Percentiles rank a stretch among this genome's conserved stretches.
phyloP scores from a whole-genome alignment of 495 filamentous ascomycete species.

The Penicillium diatomitis region DNA sequence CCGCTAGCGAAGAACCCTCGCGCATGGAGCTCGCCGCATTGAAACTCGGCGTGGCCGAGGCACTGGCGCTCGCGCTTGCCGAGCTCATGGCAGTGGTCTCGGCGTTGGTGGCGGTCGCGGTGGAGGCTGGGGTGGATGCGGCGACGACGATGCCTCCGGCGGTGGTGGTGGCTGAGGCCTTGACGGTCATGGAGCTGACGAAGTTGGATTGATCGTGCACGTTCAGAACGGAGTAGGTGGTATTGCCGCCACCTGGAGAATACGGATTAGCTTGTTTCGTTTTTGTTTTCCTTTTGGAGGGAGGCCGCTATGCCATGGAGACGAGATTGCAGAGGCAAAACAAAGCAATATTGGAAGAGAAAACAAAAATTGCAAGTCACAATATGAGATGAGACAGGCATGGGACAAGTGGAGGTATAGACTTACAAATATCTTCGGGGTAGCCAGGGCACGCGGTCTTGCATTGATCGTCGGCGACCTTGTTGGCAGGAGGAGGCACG shows the following conservation, averaged over 20 bases:
- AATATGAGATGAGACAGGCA: too few species aligned
- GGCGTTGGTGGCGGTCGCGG: slow-evolving; percentile 8
- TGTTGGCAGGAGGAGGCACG: slow-evolving; percentile 17
- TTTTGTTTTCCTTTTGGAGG: background rate
- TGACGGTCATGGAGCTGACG: slow-evolving; percentile 3
- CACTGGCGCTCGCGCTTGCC: background rate
- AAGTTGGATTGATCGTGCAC: background rate
- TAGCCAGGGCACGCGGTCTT: slow-evolving; percentile 24
- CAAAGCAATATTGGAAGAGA: background rate
- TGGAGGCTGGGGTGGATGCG: too few species aligned
- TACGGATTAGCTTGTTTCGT: slow-evolving; percentile 1
- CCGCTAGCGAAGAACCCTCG: slow-evolving; percentile 9
- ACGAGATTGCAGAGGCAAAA: too few species aligned
- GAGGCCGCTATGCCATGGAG: too few species aligned
- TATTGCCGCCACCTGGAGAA: slow-evolving; percentile 25
- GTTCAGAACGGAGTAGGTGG: slow-evolving; percentile 21
- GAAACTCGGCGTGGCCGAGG: slow-evolving; percentile 3
- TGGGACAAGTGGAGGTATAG: background rate
- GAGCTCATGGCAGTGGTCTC: background rate
- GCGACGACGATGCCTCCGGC: slow-evolving; percentile 21
- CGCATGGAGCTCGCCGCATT: slow-evolving; percentile 14
- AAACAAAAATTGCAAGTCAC: background rate
- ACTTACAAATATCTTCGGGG: slow-evolving; percentile 25
- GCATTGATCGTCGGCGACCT: slow-evolving; percentile 27
- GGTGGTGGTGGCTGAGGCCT: slow-evolving; percentile 8